A percentile compares a stretch with the other conserved stretches of the same genome.
Evolutionary conservation across 768 basidiomycete species (phyloP).

Genomic region (Leccinum variicolor): DNA sequence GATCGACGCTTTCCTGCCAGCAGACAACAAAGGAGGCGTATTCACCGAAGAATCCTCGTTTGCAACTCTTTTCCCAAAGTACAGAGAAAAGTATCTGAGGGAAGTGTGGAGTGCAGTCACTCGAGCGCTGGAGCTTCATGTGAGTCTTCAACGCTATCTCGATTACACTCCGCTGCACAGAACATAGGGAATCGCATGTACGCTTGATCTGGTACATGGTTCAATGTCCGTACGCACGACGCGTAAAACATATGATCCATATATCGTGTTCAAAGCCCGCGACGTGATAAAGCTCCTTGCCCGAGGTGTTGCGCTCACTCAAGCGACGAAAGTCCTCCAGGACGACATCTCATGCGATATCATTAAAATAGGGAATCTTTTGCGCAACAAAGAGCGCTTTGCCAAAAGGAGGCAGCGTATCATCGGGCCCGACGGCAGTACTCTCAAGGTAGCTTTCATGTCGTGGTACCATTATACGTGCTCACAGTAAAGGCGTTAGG

Average conservation of each 20-base stretch:
- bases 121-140: constrained; percentile 75
- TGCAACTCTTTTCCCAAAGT: constrained; percentile 97
- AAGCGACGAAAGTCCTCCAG: constrained; percentile 87
- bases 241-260: constrained; percentile 95
- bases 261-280: constrained; percentile 91
- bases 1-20: constrained; percentile 70
- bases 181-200: constrained; percentile 79
- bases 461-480: not conserved
- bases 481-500: constrained; percentile 46
- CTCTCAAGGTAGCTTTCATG: constrained; percentile 69
- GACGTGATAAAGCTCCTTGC: constrained; percentile 95
- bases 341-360: constrained; percentile 93
- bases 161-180: not conserved
- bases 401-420: constrained; percentile 95
- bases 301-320: constrained; percentile 79
- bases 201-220: constrained; percentile 92
- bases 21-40: constrained; percentile 76
- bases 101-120: constrained; percentile 95
- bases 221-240: constrained; percentile 98
- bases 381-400: constrained; percentile 94
- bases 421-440: constrained; percentile 96
- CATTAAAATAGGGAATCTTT: constrained; percentile 93
- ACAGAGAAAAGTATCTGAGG: constrained; percentile 93
- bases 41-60: constrained; percentile 97
- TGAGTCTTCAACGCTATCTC: constrained; percentile 32